Base-by-base conservation (phyloP, 345 rosid genomes). In the Draba incana region DNA sequence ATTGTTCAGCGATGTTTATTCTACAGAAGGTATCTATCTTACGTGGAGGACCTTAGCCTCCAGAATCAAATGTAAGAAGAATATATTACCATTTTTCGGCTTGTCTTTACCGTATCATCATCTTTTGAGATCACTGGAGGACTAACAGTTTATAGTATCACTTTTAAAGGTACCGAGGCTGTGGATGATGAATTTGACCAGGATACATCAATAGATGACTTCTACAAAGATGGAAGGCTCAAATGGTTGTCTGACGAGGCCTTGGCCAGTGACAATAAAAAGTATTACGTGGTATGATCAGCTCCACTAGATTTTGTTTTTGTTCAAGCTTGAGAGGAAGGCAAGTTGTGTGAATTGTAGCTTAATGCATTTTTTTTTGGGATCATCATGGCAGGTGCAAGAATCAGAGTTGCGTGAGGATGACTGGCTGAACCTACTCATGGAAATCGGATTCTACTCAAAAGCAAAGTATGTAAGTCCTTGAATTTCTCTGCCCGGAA, bases 221-320 rank as follows among this genome's bases (percentile, higher is more conserved):
- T 43, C 62, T 43, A 54, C 53, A 43, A 35, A 54, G 3, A 2
- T 30, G 1, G 2, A 12, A 66, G 43, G 35, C 62, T 13, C 24
- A 54, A 66, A 30, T 66, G 71, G 71, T 54, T 54, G 23, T 66
- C 71, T 31, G 35, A 12, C 31, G 53, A 66, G 0, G 53, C 14
- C 2, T 54, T 66, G 53, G 33, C 53, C 2, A 0, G 1, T 66
- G 62, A 43, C 53, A 12, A 43, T 9, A 54, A 54, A 30, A 66
- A 30, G 2, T 43, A 30, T 25, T 54, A 66, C 50, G 33, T 30
- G 44, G 70, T 66, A 66, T 11, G 61, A 54, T 66, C 48, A 58
- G 24, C 16, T 39, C 50, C 37, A 52, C 2, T 51, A 5, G 37
- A 31, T 6, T 31, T 31, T 31, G 6, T 4, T 31, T 31, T 31